Evolutionary conservation across 2,329 filamentous ascomycete genomes (phyloP).

Genomic region (Scedosporium apiospermum): DNA sequence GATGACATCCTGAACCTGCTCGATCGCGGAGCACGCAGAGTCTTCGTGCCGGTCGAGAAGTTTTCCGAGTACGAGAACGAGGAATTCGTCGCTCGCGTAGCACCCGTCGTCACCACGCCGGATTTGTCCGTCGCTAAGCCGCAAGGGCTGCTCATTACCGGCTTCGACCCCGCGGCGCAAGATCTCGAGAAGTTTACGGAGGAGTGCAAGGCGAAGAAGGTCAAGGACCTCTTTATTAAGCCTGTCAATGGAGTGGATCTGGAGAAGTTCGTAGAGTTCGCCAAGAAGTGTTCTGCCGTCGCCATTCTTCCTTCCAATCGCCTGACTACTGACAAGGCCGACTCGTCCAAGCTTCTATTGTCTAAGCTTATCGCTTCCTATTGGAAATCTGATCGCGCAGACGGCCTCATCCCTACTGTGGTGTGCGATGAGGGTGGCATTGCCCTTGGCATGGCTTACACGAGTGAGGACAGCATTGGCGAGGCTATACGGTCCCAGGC

Average conservation of each 20-base stretch:
- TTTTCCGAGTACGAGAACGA: slow-evolving; percentile 43
- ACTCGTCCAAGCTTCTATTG: slow-evolving; percentile 45
- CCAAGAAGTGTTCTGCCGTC: slow-evolving; percentile 46
- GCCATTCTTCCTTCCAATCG: slow-evolving; percentile 64
- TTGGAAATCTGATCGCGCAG: slow-evolving; percentile 72
- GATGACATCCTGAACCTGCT: slow-evolving; percentile 74
- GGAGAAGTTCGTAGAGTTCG: slow-evolving; percentile 35
- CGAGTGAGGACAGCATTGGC: slow-evolving; percentile 78
- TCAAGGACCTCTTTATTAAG: slow-evolving; percentile 40
- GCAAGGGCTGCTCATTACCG: slow-evolving; percentile 42
- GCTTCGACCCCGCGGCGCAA: slow-evolving; percentile 34
- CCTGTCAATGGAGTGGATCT: slow-evolving; percentile 36
- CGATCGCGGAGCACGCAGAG: slow-evolving; percentile 74
- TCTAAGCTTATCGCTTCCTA: slow-evolving; percentile 63
- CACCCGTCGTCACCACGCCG: slow-evolving; percentile 38
- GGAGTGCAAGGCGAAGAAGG: slow-evolving; percentile 33
- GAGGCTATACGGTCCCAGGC: slow-evolving; percentile 71
- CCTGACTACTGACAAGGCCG: slow-evolving; percentile 59
- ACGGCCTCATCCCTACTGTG: slow-evolving; percentile 79
- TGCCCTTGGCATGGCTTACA: slow-evolving; percentile 86
- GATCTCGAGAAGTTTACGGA: slow-evolving; percentile 34
- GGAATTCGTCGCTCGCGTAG: slow-evolving; percentile 47
- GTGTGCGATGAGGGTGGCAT: slow-evolving; percentile 82
- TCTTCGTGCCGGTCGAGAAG: slow-evolving; percentile 69
- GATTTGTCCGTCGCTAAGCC: slow-evolving; percentile 36